Base-by-base conservation (phyloP, 768 basidiomycete genomes). In the Kwoniella europaea region DNA sequence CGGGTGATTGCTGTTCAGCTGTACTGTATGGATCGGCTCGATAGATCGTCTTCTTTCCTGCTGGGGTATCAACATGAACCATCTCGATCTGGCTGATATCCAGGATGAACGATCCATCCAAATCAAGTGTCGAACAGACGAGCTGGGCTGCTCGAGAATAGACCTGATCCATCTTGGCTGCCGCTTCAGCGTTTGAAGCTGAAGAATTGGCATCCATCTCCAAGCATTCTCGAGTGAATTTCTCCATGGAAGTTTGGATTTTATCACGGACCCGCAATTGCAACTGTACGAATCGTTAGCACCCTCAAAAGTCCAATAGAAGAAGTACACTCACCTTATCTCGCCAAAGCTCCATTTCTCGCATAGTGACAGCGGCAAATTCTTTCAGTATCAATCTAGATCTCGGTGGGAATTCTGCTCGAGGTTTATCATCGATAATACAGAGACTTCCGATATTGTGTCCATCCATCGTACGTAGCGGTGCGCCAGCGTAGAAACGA, bases 211-310 rank as follows among this genome's bases (percentile, higher is more conserved):
- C 88, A 82, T 96, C 93, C 73, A 94, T 91, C 81, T 96, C 94
- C 27, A 98, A 87, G 77, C 93, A 95, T 82, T 98, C 94, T 22
- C 95, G 89, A 63, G 92, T 95, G 80, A 98, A 97, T 74, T 92
- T 89, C 81, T 98, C 94, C 94, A 98, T 96, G 89, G 95, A 96
- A 70, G 86, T 92, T 77, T 98, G 95, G 41, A 97, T 96, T 56
- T 90, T 89, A 76, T 95, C 94, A 57, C 94, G 88, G 74, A 95
- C 91, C 44, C 93, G 88, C 16, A 96, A 86, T 84, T 95, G 94
- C 63, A 95, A 93, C 92, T 92, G 71, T 18, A 2, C 20, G 46
- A 15, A 24, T 27, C 65, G 63, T 78, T 53, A 81, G 72, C 64
- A 35, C 20, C 9, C 15, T 13, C 12, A 24, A 35, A 15, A 22